Evolutionary conservation across 2,329 filamentous ascomycete genomes (phyloP).

Genomic region (Botryotinia narcissicola): DNA sequence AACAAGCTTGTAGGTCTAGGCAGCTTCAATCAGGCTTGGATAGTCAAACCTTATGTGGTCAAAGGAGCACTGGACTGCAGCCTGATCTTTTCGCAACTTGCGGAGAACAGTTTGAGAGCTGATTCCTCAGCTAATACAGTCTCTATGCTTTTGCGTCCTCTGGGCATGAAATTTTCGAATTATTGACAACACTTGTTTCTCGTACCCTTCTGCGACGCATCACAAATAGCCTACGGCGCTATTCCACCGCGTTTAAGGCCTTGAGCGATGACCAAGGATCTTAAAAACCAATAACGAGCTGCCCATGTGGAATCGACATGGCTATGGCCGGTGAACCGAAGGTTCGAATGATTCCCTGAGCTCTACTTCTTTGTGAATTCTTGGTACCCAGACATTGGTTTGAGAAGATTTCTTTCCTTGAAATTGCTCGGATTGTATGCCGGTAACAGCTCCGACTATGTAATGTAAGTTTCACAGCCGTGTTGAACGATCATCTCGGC

Average conservation of each 20-base stretch:
- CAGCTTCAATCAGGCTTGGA: background rate
- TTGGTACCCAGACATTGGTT: background rate
- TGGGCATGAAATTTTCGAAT: slow-evolving; percentile 91
- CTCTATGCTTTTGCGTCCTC: slow-evolving; percentile 93
- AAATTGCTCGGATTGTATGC: background rate
- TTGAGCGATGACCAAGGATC: background rate
- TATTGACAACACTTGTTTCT: slow-evolving; percentile 67
- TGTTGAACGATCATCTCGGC: background rate
- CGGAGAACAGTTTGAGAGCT: slow-evolving; percentile 65
- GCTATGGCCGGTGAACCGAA: background rate
- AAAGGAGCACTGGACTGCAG: background rate
- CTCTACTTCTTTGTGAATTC: background rate
- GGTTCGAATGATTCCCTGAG: accelerated
- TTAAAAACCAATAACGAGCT: background rate
- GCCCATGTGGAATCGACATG: background rate
- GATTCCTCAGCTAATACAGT: slow-evolving; percentile 80
- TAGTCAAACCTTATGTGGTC: background rate
- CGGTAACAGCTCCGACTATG: too few relatives aligned
- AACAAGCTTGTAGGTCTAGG: background rate
- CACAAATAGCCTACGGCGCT: background rate
- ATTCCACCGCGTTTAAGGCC: background rate
- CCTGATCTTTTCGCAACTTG: slow-evolving; percentile 54
- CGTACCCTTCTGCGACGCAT: background rate
- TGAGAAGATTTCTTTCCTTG: background rate
- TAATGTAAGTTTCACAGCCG: background rate